Evolutionary conservation across 371 early-diverging fungal genomes (phyloP).

Genomic region (Mortierella sp.): DNA sequence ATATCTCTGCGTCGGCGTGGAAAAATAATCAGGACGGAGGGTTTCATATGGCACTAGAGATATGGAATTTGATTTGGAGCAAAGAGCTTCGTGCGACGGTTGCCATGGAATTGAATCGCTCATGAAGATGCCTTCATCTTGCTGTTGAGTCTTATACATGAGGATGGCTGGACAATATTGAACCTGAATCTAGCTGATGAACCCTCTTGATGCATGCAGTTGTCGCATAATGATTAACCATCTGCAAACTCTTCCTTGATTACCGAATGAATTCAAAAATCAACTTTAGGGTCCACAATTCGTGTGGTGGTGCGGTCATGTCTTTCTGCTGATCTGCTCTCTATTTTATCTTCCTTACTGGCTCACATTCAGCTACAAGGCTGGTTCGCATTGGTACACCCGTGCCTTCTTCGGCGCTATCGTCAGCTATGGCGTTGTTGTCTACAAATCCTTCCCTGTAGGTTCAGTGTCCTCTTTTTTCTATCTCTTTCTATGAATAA

Average conservation of each 20-base stretch:
- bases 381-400: slow-evolving; percentile 51
- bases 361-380: slow-evolving; percentile 45
- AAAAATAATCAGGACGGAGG: no score
- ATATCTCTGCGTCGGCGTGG: no score
- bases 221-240: slow-evolving; percentile 11
- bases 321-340: slow-evolving; percentile 45
- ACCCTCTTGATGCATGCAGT: no score
- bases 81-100: no score
- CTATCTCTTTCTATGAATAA: not conserved
- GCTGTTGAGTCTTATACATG: no score
- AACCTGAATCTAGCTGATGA: no score
- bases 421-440: slow-evolving; percentile 86
- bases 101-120: no score
- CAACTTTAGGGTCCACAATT: slow-evolving; percentile 69
- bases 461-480: slow-evolving; percentile 47
- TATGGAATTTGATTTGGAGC: no score
- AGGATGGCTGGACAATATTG: no score
- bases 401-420: slow-evolving; percentile 67
- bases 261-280: not conserved
- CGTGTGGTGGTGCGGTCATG: slow-evolving; percentile 64
- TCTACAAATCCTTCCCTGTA: slow-evolving; percentile 89
- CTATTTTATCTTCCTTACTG: slow-evolving; percentile 49
- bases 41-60: no score
- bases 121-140: no score
- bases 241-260: not conserved